Conservation (phyloP, 192 early-diverging fungal genomes). For the Phlyctochytrium planicorne region DNA sequence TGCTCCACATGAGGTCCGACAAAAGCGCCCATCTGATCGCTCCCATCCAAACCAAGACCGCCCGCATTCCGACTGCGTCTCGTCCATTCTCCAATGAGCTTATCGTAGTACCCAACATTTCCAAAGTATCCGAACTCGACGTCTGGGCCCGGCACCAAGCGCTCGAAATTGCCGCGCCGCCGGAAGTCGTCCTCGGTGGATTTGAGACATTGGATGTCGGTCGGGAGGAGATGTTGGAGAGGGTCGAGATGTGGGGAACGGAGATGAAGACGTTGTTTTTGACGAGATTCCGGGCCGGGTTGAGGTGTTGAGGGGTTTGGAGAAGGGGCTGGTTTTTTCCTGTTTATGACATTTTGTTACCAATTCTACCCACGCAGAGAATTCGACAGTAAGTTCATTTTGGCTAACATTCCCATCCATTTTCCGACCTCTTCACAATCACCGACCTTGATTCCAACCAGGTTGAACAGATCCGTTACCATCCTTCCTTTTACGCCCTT, state of each 20-base stretch:
- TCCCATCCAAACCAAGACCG: too few species aligned
- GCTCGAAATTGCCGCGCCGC: conserved; percentile 39
- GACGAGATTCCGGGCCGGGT: too few species aligned
- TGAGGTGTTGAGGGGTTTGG: too few species aligned
- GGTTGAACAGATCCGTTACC: conserved; percentile 45
- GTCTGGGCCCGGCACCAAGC: conserved; percentile 37
- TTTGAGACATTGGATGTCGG: not conserved
- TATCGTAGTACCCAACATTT: conserved; percentile 29
- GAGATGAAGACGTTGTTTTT: too few species aligned
- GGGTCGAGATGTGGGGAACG: too few species aligned
- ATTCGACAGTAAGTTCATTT: too few species aligned
- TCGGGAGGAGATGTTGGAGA: too few species aligned
- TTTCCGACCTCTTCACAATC: conserved; percentile 27
- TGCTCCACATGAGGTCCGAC: not conserved
- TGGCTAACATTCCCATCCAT: conserved; percentile 18
- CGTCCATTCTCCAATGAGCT: conserved; percentile 41
- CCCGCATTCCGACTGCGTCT: not conserved
- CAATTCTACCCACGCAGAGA: not conserved
- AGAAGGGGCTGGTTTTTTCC: conserved; percentile 11
- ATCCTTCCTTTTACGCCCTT: conserved; percentile 34
- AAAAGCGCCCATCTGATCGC: too few species aligned
- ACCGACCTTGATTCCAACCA: conserved; percentile 37
- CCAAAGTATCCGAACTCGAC: conserved; percentile 11
- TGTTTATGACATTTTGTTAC: not conserved
- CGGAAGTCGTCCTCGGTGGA: conserved; percentile 45